These are phyloP conservation scores for Sphagnurus paluster DNA, from an alignment of 1,284 basidiomycete genomes.

Conservation along the genomic window DNA sequence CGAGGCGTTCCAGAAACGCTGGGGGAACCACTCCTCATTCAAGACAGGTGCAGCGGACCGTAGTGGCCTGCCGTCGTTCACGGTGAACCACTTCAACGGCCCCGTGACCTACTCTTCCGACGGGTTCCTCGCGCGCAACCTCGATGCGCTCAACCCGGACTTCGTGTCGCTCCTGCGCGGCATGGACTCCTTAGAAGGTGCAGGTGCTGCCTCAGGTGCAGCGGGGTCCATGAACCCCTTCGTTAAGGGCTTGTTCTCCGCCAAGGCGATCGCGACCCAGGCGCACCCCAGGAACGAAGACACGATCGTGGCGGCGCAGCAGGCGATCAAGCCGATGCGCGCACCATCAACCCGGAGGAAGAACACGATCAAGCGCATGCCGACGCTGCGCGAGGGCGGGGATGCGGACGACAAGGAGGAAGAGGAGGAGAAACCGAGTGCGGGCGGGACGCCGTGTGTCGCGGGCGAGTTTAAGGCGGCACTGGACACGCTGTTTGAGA, in stretches of 20 bases:
- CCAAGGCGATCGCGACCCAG: slow-evolving; percentile 86
- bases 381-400: slow-evolving; percentile 51
- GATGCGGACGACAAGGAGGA: slow-evolving; percentile 28
- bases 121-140: slow-evolving; percentile 86
- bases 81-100: slow-evolving; percentile 89
- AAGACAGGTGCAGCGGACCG: slow-evolving; percentile 77
- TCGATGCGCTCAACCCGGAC: slow-evolving; percentile 89
- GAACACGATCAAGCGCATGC: slow-evolving; percentile 63
- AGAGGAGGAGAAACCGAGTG: slow-evolving; percentile 44
- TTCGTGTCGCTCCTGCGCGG: slow-evolving; percentile 90
- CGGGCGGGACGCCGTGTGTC: slow-evolving; percentile 60
- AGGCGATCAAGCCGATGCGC: slow-evolving; percentile 90
- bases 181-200: slow-evolving; percentile 56
- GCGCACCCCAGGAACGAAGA: slow-evolving; percentile 91
- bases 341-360: slow-evolving; percentile 87
- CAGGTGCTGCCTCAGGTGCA: too few relatives aligned
- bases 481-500: slow-evolving; percentile 84
- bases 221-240: slow-evolving; percentile 88
- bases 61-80: slow-evolving; percentile 85
- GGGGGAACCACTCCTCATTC: slow-evolving; percentile 93
- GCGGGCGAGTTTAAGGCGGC: slow-evolving; percentile 87
- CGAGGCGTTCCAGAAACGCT: slow-evolving; percentile 91
- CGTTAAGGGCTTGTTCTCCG: slow-evolving; percentile 87
- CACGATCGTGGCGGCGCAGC: slow-evolving; percentile 92
- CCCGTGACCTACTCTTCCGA: slow-evolving; percentile 92